Evolutionary conservation across 306 rosid genomes (phyloP).

Genomic region (Crataegus laevigata): DNA sequence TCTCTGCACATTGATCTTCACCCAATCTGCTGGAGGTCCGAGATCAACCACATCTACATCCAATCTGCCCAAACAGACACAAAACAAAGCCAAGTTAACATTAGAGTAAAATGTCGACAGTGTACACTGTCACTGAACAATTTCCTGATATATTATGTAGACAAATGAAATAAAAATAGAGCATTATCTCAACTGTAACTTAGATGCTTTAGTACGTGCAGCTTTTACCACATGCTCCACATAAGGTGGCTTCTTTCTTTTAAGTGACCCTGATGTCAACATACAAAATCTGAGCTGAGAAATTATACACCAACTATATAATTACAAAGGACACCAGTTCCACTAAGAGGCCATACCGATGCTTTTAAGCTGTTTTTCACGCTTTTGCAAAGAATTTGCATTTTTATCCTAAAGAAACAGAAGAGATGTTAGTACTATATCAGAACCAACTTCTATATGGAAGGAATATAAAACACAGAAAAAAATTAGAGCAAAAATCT

Average conservation of each 20-base stretch:
- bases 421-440: slow-evolving; percentile 10
- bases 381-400: slow-evolving; percentile 61
- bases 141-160: not conserved
- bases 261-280: slow-evolving; percentile 56
- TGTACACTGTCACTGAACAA: slow-evolving; percentile 5
- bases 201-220: slow-evolving; percentile 64
- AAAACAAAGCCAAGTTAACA: slow-evolving; percentile 22
- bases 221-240: slow-evolving; percentile 66
- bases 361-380: slow-evolving; percentile 89
- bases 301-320: not conserved
- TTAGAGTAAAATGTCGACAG: slow-evolving; percentile 2
- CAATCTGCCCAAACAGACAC: slow-evolving; percentile 47
- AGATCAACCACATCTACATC: slow-evolving; percentile 70
- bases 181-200: slow-evolving; percentile 70
- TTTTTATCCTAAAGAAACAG: slow-evolving; percentile 64
- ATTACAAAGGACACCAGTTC: slow-evolving; percentile 6
- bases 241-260: slow-evolving; percentile 78
- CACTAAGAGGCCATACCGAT: slow-evolving; percentile 49
- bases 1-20: slow-evolving; percentile 87
- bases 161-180: slow-evolving; percentile 8
- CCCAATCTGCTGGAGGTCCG: slow-evolving; percentile 99
- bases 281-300: slow-evolving; percentile 14
- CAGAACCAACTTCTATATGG: slow-evolving; percentile 1
- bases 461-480: not conserved
- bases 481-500: slow-evolving; percentile 12